Evolutionary conservation across 192 early-diverging fungal species (phyloP).

Genomic region (Polychytrium aggregatum): DNA sequence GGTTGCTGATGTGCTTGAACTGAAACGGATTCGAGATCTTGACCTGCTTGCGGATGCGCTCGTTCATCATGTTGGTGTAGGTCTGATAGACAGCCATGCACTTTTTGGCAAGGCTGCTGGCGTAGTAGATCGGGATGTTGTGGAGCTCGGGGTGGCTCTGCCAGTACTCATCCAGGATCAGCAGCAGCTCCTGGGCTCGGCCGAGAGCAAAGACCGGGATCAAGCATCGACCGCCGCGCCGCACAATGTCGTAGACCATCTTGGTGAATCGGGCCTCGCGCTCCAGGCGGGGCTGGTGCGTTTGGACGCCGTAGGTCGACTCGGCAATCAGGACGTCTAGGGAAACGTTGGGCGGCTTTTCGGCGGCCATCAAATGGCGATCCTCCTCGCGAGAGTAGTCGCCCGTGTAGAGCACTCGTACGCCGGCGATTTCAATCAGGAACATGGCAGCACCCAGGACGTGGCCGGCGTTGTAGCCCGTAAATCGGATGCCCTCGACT

Average conservation of each 20-base stretch:
- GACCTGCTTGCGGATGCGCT: slow-evolving; percentile 80
- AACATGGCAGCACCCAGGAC: slow-evolving; percentile 98
- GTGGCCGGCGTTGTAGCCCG: slow-evolving; percentile 84
- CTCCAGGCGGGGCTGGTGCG: slow-evolving; percentile 86
- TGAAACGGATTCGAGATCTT: slow-evolving; percentile 76
- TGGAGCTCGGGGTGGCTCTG: slow-evolving; percentile 65
- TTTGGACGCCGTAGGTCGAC: slow-evolving; percentile 93
- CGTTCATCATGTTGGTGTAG: slow-evolving; percentile 98
- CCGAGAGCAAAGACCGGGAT: slow-evolving; percentile 97
- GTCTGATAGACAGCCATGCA: slow-evolving; percentile 96
- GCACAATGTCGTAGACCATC: slow-evolving; percentile 44
- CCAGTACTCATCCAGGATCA: slow-evolving; percentile 99
- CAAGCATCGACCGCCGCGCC: slow-evolving; percentile 74
- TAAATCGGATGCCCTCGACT: slow-evolving; percentile 79
- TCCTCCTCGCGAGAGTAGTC: slow-evolving; percentile 99
- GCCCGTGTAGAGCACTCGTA: slow-evolving; percentile 91
- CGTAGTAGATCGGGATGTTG: slow-evolving; percentile 89
- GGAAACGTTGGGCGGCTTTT: slow-evolving; percentile 65
- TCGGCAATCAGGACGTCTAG: slow-evolving; percentile 93
- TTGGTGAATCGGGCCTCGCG: slow-evolving; percentile 83
- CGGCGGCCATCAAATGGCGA: slow-evolving; percentile 93
- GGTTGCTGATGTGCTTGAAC: slow-evolving; percentile 85
- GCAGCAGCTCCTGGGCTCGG: slow-evolving; percentile 87
- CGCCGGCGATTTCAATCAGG: slow-evolving; percentile 53
- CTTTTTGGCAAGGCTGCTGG: slow-evolving; percentile 86